A percentile compares a stretch with the other conserved stretches of the same genome.
These are phyloP conservation scores for Suillus brevipes DNA, from an alignment of 768 basidiomycete species.

Conservation along the genomic window DNA sequence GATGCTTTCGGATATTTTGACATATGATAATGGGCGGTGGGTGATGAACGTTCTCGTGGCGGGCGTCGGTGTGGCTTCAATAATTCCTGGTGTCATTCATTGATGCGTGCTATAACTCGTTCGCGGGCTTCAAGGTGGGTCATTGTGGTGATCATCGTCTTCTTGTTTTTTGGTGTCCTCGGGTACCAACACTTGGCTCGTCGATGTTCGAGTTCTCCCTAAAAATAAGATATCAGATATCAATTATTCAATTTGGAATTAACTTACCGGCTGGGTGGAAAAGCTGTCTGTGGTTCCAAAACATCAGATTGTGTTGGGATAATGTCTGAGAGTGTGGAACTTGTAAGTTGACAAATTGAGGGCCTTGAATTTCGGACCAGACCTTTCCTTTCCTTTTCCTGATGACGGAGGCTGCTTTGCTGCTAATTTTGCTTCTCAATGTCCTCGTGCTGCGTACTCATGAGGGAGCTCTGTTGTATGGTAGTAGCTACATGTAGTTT, in stretches of 20 bases:
- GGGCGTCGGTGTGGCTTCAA: too few species aligned
- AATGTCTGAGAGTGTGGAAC: slow-evolving; percentile 14
- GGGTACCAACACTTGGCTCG: slow-evolving; percentile 37
- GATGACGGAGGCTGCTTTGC: background rate
- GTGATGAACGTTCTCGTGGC: too few species aligned
- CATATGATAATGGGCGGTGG: too few species aligned
- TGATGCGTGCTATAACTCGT: too few species aligned
- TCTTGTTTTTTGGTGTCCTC: slow-evolving; percentile 36
- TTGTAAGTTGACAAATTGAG: slow-evolving; percentile 19
- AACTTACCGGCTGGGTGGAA: slow-evolving; percentile 35
- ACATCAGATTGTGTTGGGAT: too few species aligned
- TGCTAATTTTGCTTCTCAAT: slow-evolving; percentile 12
- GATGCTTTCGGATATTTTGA: too few species aligned
- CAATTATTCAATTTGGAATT: background rate
- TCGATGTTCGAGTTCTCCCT: slow-evolving; percentile 43
- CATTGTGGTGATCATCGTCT: slow-evolving; percentile 12
- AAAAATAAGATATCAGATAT: slow-evolving; percentile 1
- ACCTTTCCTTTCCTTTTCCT: background rate
- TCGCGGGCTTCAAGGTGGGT: too few species aligned
- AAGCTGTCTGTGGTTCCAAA: slow-evolving; percentile 39
- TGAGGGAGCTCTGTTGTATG: slow-evolving; percentile 29
- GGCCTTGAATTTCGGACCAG: slow-evolving; percentile 7
- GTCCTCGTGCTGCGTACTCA: slow-evolving; percentile 30
- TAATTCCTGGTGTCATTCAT: too few species aligned
- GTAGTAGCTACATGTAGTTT: slow-evolving; percentile 22